phyloP scores from a whole-genome alignment of 1,284 basidiomycete genomes.

The Neolentinus lepideus region DNA sequence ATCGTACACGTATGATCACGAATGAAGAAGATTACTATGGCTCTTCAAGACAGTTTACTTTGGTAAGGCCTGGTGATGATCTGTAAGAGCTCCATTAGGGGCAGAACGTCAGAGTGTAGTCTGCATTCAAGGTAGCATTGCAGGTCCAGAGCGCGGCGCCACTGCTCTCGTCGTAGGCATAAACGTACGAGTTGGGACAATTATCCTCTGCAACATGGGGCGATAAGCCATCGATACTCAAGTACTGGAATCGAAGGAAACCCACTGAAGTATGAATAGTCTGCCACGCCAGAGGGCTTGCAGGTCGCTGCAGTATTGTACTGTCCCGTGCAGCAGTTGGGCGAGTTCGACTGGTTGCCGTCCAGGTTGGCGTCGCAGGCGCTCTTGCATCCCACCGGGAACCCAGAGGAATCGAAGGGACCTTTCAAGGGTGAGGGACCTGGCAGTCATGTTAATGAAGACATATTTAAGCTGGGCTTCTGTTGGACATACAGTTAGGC shows the following conservation, averaged over 20 bases:
- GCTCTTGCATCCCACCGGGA: slow-evolving; percentile 49
- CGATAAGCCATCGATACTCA: neutral
- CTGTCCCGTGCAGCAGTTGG: slow-evolving; percentile 51
- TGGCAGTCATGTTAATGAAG: slow-evolving; percentile 12
- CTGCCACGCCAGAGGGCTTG: slow-evolving; percentile 39
- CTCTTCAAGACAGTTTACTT: too few species aligned
- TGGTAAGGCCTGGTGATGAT: too few species aligned
- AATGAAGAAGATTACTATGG: too few species aligned
- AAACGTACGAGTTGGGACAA: slow-evolving; percentile 50
- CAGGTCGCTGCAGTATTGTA: slow-evolving; percentile 42
- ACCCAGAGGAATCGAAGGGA: slow-evolving; percentile 42
- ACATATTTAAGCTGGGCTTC: neutral
- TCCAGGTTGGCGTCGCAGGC: slow-evolving; percentile 50
- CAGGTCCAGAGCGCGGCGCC: slow-evolving; percentile 49
- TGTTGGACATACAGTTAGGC: slow-evolving; percentile 29
- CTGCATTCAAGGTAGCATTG: slow-evolving; percentile 10
- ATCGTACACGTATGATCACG: too few species aligned
- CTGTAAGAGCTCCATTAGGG: neutral
- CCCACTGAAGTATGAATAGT: slow-evolving; percentile 50
- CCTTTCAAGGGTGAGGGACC: slow-evolving; percentile 47
- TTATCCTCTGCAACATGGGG: slow-evolving; percentile 25
- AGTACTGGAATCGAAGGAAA: neutral
- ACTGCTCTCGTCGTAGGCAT: slow-evolving; percentile 48
- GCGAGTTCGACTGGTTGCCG: slow-evolving; percentile 37
- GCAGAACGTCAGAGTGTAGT: slow-evolving; percentile 11